phyloP scores from a whole-genome alignment of 208 protist species.

The Crithidia bombi region DNA sequence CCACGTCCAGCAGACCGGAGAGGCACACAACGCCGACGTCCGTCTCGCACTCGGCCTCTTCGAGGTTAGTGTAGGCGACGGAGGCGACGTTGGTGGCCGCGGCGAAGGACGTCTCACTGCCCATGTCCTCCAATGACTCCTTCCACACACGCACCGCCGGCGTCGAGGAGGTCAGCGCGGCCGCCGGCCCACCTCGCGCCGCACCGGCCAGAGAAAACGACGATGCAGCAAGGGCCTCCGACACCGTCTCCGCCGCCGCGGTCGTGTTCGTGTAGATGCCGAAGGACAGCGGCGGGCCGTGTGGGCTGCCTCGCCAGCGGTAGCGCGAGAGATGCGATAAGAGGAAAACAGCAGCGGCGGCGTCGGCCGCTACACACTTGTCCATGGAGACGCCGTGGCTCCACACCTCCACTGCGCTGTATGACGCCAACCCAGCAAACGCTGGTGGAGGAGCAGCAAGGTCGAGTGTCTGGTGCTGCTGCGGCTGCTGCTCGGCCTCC shows the following conservation, averaged over 20 bases:
- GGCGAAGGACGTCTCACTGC: conserved; percentile 27
- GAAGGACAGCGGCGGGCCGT: conserved; percentile 17
- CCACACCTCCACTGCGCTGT: conserved; percentile 75
- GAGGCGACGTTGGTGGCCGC: conserved; percentile 8
- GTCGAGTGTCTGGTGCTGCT: conserved; percentile 15
- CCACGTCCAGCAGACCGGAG: conserved; percentile 50
- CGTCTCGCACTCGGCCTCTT: conserved; percentile 51
- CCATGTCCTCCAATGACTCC: conserved; percentile 37
- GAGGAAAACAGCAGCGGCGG: conserved; percentile 61
- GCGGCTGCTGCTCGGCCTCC: conserved; percentile 6
- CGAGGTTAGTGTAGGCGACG: conserved; percentile 36
- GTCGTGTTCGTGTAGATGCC: conserved; percentile 39
- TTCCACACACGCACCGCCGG: conserved; percentile 36
- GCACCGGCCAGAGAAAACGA: not conserved
- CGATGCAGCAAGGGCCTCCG: conserved; percentile 26
- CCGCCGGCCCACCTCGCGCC: conserved; percentile 1
- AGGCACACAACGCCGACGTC: conserved; percentile 74
- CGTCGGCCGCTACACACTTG: conserved; percentile 54
- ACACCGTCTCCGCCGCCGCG: conserved; percentile 30
- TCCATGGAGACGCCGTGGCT: conserved; percentile 65
- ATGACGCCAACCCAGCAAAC: conserved; percentile 63
- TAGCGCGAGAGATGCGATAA: conserved; percentile 47
- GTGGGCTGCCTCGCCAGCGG: conserved; percentile 4
- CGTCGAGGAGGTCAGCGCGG: conserved; percentile 2
- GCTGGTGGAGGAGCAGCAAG: conserved; percentile 22